Base-by-base conservation (phyloP, 2,329 filamentous ascomycete species). In the Sphaerulina vaccinii region DNA sequence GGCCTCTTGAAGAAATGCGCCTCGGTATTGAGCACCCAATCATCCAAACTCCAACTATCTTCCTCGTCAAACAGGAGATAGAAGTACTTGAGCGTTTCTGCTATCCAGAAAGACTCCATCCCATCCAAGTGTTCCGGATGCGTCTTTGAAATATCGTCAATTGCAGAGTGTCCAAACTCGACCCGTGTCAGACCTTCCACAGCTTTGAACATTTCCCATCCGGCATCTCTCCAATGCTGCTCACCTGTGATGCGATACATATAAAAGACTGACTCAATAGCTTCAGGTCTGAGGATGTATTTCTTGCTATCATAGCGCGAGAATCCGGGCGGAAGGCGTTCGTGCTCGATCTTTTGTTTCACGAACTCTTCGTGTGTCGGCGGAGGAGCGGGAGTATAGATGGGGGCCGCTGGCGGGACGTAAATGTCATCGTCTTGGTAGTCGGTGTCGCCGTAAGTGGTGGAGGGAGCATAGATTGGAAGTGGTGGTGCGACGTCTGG, bases 71-170 rank as follows among this genome's bases (percentile, higher is more conserved):
- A 96, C 43, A 95, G 77, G 51, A 96, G 70, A 68, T 90, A 96
- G 60, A 93, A 95, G 67, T 95, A 95, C 75, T 95, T 96, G 62
- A 96, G 75, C 35, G 90, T 96, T 77, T 96, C 90, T 3, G 87
- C 87, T 55, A 90, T 76, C 65, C 90, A 96, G 70, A 95, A 95
- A 65, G 87, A 91, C 73, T 95, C 87, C 87, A 92, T 91, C 60
- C 77, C 75, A 67, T 90, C 81, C 33, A 70, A 67, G 49, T 77
- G 72, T 8, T 62, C 63, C 1, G 76, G 53, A 15, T 47, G 27
- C 1, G 62, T 60, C 15, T 76, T 68, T 1, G 69, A 78, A 1
- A 91, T 85, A 63, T 88, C 81, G 41, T 76, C 70, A 49, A 93
- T 81, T 32, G 87, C 88, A 9, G 82, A 85, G 71, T 90, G 83